These are phyloP conservation scores for Alternaria sp. DNA, from an alignment of 2,329 filamentous ascomycete genomes.

Conservation along the genomic window DNA sequence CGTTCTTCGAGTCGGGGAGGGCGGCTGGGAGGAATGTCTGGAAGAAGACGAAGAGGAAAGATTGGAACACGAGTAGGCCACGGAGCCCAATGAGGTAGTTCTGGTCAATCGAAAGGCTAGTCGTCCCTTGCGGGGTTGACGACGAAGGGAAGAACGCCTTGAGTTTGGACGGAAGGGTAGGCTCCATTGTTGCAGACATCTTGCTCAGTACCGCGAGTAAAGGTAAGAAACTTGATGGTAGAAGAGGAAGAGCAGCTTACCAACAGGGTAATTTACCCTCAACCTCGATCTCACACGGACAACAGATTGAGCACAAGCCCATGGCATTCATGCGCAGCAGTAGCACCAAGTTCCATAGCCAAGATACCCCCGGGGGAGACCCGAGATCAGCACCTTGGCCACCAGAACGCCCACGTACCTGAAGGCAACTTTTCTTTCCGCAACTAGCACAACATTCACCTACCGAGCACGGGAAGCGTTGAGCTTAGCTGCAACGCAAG, in stretches of 20 bases:
- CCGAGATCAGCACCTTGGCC: constrained; percentile 29
- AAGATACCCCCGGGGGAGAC: constrained; percentile 23
- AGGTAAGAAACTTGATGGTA: constrained; percentile 4
- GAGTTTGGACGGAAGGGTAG: constrained; percentile 23
- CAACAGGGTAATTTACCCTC: neutral
- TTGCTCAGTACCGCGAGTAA: constrained; percentile 4
- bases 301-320: constrained; percentile 8
- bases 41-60: constrained; percentile 58
- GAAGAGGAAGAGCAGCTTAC: constrained; percentile 5
- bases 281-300: neutral
- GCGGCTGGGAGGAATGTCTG: constrained; percentile 55
- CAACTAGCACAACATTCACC: constrained; percentile 7
- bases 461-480: constrained; percentile 5
- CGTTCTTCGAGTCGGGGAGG: constrained; percentile 48
- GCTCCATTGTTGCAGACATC: constrained; percentile 28
- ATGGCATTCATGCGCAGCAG: constrained; percentile 7
- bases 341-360: constrained; percentile 7
- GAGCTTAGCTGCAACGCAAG: constrained; percentile 4
- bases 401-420: constrained; percentile 9
- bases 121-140: constrained; percentile 12
- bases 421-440: neutral
- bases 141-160: constrained; percentile 24
- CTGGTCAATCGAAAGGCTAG: constrained; percentile 28
- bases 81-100: constrained; percentile 56
- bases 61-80: constrained; percentile 54